Conservation (phyloP, 495 filamentous ascomycete species). For the Sordaria brevicollis region DNA sequence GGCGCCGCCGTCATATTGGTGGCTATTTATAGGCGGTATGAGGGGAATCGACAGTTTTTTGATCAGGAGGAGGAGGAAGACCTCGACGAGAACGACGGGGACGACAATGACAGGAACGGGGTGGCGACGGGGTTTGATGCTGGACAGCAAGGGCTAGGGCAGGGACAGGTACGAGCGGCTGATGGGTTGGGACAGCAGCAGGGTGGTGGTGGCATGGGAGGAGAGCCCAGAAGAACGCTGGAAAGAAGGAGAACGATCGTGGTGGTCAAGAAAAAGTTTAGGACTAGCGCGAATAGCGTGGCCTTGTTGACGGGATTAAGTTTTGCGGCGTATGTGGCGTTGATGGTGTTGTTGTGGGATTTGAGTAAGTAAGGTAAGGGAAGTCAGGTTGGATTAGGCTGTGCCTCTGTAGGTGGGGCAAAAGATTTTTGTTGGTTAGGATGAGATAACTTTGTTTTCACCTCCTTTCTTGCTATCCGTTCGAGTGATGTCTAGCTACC, state of each 20-base stretch:
- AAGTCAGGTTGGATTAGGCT: neutral
- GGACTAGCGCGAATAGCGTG: constrained; percentile 78
- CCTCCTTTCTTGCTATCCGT: neutral
- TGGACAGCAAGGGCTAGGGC: no score
- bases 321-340: constrained; percentile 66
- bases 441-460: neutral
- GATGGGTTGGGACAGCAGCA: neutral
- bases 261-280: constrained; percentile 57
- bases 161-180: neutral
- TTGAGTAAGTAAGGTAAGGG: constrained; percentile 34
- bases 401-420: no score
- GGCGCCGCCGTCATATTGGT: constrained; percentile 75
- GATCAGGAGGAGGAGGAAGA: constrained; percentile 46
- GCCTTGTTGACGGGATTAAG: constrained; percentile 75
- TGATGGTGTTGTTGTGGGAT: constrained; percentile 64
- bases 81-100: neutral
- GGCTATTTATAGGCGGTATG: constrained; percentile 68
- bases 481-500: no score
- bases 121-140: neutral
- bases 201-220: no score
- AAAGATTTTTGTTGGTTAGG: neutral
- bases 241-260: constrained; percentile 20
- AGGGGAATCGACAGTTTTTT: constrained; percentile 93
- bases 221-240: neutral
- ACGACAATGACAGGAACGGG: neutral